Evolutionary conservation across 305 asterid genomes (phyloP).

Genomic region (Fraxinus platypoda): DNA sequence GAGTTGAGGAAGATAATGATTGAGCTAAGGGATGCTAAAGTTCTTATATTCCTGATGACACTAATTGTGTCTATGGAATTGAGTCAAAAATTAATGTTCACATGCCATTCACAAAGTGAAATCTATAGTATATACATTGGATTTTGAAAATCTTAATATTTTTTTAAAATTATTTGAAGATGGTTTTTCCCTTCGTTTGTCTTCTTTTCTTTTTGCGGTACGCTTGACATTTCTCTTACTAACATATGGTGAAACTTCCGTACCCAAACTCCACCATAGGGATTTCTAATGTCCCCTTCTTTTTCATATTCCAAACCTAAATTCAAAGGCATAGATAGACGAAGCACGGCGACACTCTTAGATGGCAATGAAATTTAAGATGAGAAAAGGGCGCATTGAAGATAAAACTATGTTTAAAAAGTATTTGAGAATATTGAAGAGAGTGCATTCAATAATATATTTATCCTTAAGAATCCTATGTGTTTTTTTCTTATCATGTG

Average conservation of each 20-base stretch:
- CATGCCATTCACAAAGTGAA: neutral
- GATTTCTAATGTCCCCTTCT: slow-evolving; percentile 22
- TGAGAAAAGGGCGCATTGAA: neutral
- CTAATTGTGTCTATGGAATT: neutral
- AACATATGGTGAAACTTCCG: neutral
- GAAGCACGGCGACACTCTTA: neutral
- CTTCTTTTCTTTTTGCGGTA: slow-evolving; percentile 11
- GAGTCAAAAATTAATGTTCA: neutral
- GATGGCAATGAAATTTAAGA: neutral
- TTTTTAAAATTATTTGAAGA: neutral
- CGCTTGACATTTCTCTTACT: slow-evolving; percentile 19
- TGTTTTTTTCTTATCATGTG: neutral
- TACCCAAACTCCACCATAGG: slow-evolving; percentile 23
- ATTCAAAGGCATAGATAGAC: slow-evolving; percentile 30
- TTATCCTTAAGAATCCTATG: neutral
- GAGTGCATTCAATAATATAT: neutral
- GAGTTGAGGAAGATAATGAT: slow-evolving; percentile 6
- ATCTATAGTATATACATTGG: neutral
- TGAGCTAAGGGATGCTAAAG: neutral
- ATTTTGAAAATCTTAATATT: neutral
- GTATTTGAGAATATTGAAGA: neutral
- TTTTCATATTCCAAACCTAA: slow-evolving; percentile 34
- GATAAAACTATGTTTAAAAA: neutral
- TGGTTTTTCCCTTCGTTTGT: neutral
- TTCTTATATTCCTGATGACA: slow-evolving; percentile 5